These are phyloP conservation scores for Conidiobolus coronatus DNA, from an alignment of 371 early-diverging fungal species.

Conservation along the genomic window DNA sequence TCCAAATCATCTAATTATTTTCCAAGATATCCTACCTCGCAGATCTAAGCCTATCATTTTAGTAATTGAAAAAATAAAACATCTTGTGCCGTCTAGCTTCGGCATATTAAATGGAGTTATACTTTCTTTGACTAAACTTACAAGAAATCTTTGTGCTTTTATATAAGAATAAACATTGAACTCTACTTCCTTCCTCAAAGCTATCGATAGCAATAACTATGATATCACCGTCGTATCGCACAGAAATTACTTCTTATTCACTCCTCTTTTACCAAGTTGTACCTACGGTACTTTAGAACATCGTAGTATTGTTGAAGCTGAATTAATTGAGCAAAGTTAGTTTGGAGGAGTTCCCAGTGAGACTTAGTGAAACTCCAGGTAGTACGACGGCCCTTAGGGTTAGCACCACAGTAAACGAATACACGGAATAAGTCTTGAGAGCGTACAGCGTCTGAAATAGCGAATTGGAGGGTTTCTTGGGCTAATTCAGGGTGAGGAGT, in stretches of 20 bases:
- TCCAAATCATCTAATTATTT: no score
- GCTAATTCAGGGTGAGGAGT: slow-evolving; percentile 29
- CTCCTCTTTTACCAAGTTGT: slow-evolving; percentile 56
- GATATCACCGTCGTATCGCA: slow-evolving; percentile 68
- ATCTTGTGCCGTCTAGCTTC: no score
- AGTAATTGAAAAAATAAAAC: no score
- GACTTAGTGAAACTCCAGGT: slow-evolving; percentile 57
- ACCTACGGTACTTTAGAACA: slow-evolving; percentile 70
- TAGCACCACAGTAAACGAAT: slow-evolving; percentile 21
- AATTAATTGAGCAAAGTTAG: no score
- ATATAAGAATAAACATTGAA: no score
- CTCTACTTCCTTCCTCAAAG: slow-evolving; percentile 52
- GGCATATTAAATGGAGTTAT: no score
- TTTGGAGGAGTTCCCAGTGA: slow-evolving; percentile 38
- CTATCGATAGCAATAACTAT: slow-evolving; percentile 45
- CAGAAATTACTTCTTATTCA: slow-evolving; percentile 77
- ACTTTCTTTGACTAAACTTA: no score
- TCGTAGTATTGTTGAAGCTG: slow-evolving; percentile 48
- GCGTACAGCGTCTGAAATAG: slow-evolving; percentile 42
- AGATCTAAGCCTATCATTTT: no score
- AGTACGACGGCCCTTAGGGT: slow-evolving; percentile 30
- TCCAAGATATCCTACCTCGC: no score
- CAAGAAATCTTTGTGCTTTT: no score
- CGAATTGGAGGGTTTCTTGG: slow-evolving; percentile 29
- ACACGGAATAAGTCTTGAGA: slow-evolving; percentile 79